phyloP scores from a whole-genome alignment of 345 rosid genomes.

The Orychophragmus violaceus region DNA sequence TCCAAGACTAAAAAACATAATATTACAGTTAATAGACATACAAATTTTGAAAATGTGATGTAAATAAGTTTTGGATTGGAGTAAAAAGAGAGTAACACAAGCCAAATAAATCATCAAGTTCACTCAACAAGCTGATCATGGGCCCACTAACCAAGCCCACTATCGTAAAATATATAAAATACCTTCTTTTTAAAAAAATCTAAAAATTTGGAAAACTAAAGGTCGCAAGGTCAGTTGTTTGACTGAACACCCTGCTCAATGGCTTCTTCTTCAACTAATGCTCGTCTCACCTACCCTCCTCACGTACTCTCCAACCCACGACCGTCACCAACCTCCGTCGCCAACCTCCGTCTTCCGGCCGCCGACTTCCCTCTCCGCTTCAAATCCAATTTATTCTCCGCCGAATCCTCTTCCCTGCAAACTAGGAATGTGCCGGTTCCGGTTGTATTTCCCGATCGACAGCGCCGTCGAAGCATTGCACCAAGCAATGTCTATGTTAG shows the following conservation, averaged over 20 bases:
- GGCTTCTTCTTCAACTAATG: slow-evolving; percentile 14
- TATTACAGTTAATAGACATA: background rate
- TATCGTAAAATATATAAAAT: too few relatives aligned
- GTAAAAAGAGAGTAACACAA: background rate
- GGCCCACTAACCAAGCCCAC: background rate
- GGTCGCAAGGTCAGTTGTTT: too few relatives aligned
- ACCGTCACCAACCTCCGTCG: slow-evolving; percentile 25
- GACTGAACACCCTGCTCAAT: too few relatives aligned
- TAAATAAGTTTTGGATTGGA: too few relatives aligned
- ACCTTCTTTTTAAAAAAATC: too few relatives aligned
- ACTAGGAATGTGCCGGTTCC: background rate
- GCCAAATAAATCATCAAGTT: background rate
- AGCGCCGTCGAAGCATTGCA: slow-evolving; percentile 6
- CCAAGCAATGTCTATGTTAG: slow-evolving; percentile 27
- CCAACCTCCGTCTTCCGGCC: slow-evolving; percentile 7
- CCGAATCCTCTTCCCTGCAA: background rate
- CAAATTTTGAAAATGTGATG: too few relatives aligned
- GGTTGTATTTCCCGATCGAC: slow-evolving; percentile 10
- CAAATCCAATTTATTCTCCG: background rate
- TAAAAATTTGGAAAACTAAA: too few relatives aligned
- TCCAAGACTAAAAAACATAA: background rate
- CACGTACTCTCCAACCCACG: slow-evolving; percentile 5
- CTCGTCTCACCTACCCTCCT: slow-evolving; percentile 30
- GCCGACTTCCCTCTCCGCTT: background rate
- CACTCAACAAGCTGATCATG: background rate